Base-by-base conservation (phyloP, 2,329 filamentous ascomycete genomes). In the Hypoxylon sp. region DNA sequence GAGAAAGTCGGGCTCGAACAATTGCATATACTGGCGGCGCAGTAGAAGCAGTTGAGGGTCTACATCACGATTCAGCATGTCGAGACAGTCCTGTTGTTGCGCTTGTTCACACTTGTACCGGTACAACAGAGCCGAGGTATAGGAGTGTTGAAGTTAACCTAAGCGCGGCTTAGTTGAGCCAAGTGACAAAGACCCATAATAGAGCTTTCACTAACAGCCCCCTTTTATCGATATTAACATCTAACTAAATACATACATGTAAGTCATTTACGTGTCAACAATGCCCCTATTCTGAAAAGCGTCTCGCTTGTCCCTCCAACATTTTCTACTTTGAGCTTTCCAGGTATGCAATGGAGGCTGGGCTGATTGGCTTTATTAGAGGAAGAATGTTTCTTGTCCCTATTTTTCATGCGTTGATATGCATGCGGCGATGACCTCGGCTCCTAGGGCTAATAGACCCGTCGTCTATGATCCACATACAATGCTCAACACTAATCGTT, bases 1-100 rank as follows among this genome's bases (percentile, higher is more conserved):
- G 13, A 79, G 66, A 66, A 79, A 79, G 37, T 78, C 76, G 1
- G 75, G 76, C 53, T 79, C 76, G 27, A 79, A 76, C 3, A 77
- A 67, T 50, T 79, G 77, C 20, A 77, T 60, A 30, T 78, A 79
- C 53, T 79, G 77, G 2, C 75, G 70, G n/a, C 72, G 72, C 7
- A 79, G 62, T 2, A 79, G 49, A 8, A 72, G 53, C 33, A 79
- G 53, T 35, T 75, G 75, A 48, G 66, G 61, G 54, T 79, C 77
- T 56, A 73, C 55, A 44, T 77, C 73, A 35, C n/a, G 35, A 46
- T 44, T 20, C 27, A 62, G 30, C 68, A 71, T 71, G 13, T 20
- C 20, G 30, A 44, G 27, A 10, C n/a, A 25, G 35, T 44, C 31
- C n/a, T 44, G 37, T 20, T n/a, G 20, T 17, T 44, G 25, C 13